Evolutionary conservation across 441 rosid genomes (phyloP), one percentile per base, ranked within the genome.

Genomic region (Adansonia gregorii): DNA sequence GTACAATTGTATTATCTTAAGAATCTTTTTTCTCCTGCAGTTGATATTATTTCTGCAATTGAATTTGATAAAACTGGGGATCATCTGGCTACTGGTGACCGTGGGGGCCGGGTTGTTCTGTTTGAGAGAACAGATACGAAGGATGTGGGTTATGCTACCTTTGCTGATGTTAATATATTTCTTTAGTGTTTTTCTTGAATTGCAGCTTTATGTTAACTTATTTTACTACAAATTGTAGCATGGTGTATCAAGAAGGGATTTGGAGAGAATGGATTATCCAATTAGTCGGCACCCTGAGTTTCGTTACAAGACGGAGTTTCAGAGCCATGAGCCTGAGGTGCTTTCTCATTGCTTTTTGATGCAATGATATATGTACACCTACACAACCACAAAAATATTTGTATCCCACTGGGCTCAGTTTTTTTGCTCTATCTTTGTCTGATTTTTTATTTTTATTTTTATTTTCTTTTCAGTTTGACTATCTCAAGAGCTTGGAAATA

Each of bases 261-360:
- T 90, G 78, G 99, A 95, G 84, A 92, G 86, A 76, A 83, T 84
- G 67, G 98, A 90, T 80, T 86, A 86, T 83, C 76, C 91, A 67
- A 55, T 89, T 49, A 85, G 70, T 78, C 87, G 91, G 87, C 99
- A 91, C 67, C 99, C 99, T 0, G 99, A 95, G 87, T 95, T 94
- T 76, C 96, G 98, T 22, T 95, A 95, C 79, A 95, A 95, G 83
- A 95, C 98, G 48, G 99, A 95, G 81, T 95, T 95, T 83, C 99
- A 95, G 83, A 95, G 99, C 87, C 99, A 95, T 79, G 99, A 95
- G 79, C 98, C 99, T 20, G 99, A 95, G 98, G 99, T 94, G 78
- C 80, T 75, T 46, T 51, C 46, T 27, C 17, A 54, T 74, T 24
- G 4, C 27, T 24, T 61, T 43, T 7, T 22, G 67, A 46, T 46